These are phyloP conservation scores for Xylaria sp. DNA, from an alignment of 2,329 filamentous ascomycete species.

Conservation along the genomic window DNA sequence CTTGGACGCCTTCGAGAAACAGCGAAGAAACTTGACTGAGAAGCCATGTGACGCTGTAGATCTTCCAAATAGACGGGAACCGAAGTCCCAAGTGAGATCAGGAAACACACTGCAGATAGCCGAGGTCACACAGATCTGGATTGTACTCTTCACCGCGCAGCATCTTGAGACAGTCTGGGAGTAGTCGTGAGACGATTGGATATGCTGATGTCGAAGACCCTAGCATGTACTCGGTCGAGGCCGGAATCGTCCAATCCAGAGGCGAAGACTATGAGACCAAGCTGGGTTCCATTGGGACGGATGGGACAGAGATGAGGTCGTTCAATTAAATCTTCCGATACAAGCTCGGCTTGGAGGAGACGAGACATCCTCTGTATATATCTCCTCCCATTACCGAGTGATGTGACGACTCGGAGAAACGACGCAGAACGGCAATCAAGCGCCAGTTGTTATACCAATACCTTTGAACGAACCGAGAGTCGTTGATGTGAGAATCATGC, in stretches of 20 bases:
- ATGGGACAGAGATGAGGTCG: not conserved
- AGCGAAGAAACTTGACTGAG: constrained; percentile 24
- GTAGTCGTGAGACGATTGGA: constrained; percentile 19
- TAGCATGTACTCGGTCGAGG: constrained; percentile 10
- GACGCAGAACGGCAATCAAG: not conserved
- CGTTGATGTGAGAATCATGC: not conserved
- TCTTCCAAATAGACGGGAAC: constrained; percentile 29
- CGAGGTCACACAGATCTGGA: constrained; percentile 32
- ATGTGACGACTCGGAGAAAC: not conserved
- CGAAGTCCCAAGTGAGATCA: constrained; percentile 30
- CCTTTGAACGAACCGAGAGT: not conserved
- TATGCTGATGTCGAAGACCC: constrained; percentile 5
- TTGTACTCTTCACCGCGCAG: constrained; percentile 29
- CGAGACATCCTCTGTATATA: constrained; percentile 3
- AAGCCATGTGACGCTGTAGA: constrained; percentile 25
- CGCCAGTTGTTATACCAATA: not conserved
- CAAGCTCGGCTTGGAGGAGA: constrained; percentile 1
- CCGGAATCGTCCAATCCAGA: constrained; percentile 7
- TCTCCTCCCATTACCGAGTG: not conserved
- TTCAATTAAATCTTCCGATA: constrained; percentile 13
- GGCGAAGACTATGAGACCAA: not conserved
- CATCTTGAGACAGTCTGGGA: constrained; percentile 31
- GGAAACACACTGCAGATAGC: constrained; percentile 32
- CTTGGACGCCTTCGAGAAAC: constrained; percentile 23
- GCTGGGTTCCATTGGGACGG: not conserved